A percentile compares a stretch with the other conserved stretches of the same genome.
These are phyloP conservation scores for Oidium heveae DNA, from an alignment of 2,329 filamentous ascomycete species.

Conservation along the genomic window DNA sequence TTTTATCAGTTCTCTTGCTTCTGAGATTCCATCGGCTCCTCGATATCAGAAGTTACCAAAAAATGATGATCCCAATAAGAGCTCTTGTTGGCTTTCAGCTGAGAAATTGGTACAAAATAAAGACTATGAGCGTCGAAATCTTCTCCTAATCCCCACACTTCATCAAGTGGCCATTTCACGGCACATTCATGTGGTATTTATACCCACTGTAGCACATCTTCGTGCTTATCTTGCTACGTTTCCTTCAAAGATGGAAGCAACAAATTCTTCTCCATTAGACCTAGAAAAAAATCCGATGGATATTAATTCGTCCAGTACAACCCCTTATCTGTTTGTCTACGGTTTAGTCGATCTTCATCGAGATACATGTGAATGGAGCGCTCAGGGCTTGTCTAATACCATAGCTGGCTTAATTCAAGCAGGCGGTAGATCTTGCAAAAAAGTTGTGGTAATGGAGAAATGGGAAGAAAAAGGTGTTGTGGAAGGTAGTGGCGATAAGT, in stretches of 20 bases:
- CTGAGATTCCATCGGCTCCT: conserved; percentile 17
- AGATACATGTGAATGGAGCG: conserved; percentile 47
- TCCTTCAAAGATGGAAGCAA: conserved; percentile 1
- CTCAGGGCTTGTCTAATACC: conserved; percentile 41
- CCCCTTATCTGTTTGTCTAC: conserved; percentile 32
- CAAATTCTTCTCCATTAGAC: neutral
- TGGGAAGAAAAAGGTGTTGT: conserved; percentile 3
- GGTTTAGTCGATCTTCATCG: conserved; percentile 40
- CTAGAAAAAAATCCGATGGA: conserved; percentile 4
- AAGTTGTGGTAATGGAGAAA: conserved; percentile 22
- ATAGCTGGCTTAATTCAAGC: conserved; percentile 37
- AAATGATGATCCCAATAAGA: conserved; percentile 1
- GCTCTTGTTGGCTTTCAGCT: too few species aligned
- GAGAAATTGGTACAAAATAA: neutral
- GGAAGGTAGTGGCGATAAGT: conserved; percentile 10
- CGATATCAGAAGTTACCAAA: conserved; percentile 3
- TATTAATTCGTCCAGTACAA: conserved; percentile 3
- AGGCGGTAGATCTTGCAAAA: conserved; percentile 21
- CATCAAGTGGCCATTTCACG: conserved; percentile 42
- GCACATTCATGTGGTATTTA: conserved; percentile 45
- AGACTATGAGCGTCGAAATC: conserved; percentile 11
- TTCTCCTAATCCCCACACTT: conserved; percentile 37
- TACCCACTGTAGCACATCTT: conserved; percentile 50
- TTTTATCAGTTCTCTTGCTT: conserved; percentile 35
- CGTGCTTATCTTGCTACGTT: conserved; percentile 44